Conservation (phyloP, 2,329 filamentous ascomycete genomes). For the Hypoxylon sp. region DNA sequence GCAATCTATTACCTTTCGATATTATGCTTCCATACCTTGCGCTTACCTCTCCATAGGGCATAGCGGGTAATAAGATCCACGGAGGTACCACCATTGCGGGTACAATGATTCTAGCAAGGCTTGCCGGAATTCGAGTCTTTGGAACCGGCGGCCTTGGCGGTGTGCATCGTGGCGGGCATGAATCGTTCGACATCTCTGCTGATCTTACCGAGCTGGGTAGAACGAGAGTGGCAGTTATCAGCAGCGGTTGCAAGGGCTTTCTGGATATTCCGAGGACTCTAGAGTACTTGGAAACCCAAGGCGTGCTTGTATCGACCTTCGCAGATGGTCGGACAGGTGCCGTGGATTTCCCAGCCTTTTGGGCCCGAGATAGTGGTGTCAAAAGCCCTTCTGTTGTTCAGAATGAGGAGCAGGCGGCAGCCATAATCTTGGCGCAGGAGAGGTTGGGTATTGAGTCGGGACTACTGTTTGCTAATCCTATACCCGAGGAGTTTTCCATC, state of each 20-base stretch:
- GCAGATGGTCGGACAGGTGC: conserved; percentile 79
- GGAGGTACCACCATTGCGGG: conserved; percentile 94
- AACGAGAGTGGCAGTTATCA: conserved; percentile 88
- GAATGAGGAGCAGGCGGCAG: conserved; percentile 84
- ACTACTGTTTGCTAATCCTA: conserved; percentile 89
- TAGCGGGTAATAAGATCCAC: conserved; percentile 76
- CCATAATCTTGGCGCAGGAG: conserved; percentile 86
- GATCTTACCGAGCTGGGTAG: conserved; percentile 94
- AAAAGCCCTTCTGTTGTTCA: conserved; percentile 81
- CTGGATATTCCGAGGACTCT: conserved; percentile 91
- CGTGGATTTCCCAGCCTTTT: conserved; percentile 93
- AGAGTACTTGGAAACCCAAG: conserved; percentile 79
- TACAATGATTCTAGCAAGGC: conserved; percentile 88
- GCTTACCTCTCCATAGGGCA: conserved; percentile 60
- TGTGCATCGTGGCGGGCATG: conserved; percentile 89
- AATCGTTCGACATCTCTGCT: conserved; percentile 91
- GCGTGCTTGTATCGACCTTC: conserved; percentile 89
- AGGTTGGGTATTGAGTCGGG: conserved; percentile 80
- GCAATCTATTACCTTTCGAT: conserved; percentile 11
- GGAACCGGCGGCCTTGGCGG: conserved; percentile 95
- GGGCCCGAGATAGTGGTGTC: conserved; percentile 86
- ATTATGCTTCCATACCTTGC: conserved; percentile 6
- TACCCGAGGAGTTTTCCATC: conserved; percentile 78
- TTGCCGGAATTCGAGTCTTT: conserved; percentile 92
- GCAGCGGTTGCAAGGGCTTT: conserved; percentile 95